Conservation (phyloP, 176 grass and related monocot species). For the Avena sativa region DNA sequence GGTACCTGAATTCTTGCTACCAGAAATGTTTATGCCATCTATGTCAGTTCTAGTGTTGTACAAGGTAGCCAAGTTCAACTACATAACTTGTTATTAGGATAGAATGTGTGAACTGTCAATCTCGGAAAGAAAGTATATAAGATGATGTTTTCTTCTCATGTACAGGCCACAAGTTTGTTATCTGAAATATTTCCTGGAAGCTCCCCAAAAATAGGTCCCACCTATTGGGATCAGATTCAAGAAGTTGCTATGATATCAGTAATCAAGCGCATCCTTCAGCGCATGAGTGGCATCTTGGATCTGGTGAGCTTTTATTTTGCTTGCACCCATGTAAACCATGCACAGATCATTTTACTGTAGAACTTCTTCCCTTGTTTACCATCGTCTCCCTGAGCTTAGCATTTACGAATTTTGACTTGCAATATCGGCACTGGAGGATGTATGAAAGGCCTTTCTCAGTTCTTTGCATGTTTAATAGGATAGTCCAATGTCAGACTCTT, state of each 20-base stretch:
- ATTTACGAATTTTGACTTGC: neutral
- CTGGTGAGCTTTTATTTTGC: conserved; percentile 58
- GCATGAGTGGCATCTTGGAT: conserved; percentile 73
- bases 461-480: conserved; percentile 41
- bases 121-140: conserved; percentile 22
- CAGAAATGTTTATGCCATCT: conserved; percentile 29
- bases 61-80: conserved; percentile 8
- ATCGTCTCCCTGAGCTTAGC: conserved; percentile 19
- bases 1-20: conserved; percentile 22
- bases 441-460: conserved; percentile 1
- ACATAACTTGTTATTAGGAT: conserved; percentile 25
- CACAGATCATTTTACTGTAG: conserved; percentile 10
- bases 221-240: conserved; percentile 98
- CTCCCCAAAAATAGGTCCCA: conserved; percentile 67
- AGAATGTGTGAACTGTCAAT: conserved; percentile 6
- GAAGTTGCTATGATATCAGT: conserved; percentile 87
- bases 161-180: conserved; percentile 70
- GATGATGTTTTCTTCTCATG: conserved; percentile 22
- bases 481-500: conserved; percentile 19
- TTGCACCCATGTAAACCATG: conserved; percentile 41
- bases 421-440: conserved; percentile 22
- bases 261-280: conserved; percentile 74
- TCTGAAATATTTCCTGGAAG: conserved; percentile 85
- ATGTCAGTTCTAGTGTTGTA: conserved; percentile 9
- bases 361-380: conserved; percentile 38